Evolutionary conservation across 192 early-diverging fungal species (phyloP).

Genomic region (Coemansia sp.): DNA sequence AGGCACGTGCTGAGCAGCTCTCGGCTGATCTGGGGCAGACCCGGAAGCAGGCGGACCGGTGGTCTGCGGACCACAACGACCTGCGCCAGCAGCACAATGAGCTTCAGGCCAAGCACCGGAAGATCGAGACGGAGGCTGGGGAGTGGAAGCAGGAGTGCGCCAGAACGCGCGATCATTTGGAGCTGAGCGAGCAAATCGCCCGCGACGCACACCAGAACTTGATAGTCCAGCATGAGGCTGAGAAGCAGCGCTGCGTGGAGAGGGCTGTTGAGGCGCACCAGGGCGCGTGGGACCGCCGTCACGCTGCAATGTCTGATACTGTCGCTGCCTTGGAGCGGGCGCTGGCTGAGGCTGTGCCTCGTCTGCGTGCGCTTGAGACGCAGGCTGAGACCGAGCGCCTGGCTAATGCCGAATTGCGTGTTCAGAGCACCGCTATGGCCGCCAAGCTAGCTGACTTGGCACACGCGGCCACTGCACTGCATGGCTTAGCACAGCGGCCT

Average conservation of each 20-base stretch:
- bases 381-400: conserved; percentile 22
- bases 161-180: conserved; percentile 11
- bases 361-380: conserved; percentile 35
- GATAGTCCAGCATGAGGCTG: background rate
- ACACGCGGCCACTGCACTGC: background rate
- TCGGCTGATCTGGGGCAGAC: background rate
- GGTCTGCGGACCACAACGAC: background rate
- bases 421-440: conserved; percentile 16
- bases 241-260: conserved; percentile 7
- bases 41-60: background rate
- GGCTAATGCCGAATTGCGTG: conserved; percentile 16
- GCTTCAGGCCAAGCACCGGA: conserved; percentile 1
- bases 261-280: conserved; percentile 4
- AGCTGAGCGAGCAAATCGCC: conserved; percentile 1
- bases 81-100: background rate
- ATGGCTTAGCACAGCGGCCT: background rate
- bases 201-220: background rate
- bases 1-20: background rate
- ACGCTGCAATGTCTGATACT: conserved; percentile 13
- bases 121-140: conserved; percentile 12
- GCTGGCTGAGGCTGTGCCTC: conserved; percentile 31
- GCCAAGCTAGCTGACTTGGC: conserved; percentile 23
- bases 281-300: conserved; percentile 1
- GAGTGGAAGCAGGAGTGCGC: conserved; percentile 39
- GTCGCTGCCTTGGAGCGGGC: conserved; percentile 27